phyloP scores from a whole-genome alignment of 768 basidiomycete species.

The Scleroderma bovista region DNA sequence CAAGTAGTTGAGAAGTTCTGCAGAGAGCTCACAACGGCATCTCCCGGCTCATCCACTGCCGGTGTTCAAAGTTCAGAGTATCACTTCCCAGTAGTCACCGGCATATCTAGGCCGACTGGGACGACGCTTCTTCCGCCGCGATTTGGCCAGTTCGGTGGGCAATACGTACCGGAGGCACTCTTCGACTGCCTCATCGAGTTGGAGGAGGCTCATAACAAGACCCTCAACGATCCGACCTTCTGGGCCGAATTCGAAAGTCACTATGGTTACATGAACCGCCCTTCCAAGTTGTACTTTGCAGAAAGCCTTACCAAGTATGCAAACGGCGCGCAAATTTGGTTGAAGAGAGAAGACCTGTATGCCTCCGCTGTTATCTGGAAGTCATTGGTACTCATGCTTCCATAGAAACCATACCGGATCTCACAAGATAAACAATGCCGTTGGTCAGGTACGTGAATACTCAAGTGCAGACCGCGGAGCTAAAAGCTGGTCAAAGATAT shows the following conservation, averaged over 20 bases:
- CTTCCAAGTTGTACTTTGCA: slow-evolving; percentile 87
- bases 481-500: slow-evolving; percentile 49
- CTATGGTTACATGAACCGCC: slow-evolving; percentile 93
- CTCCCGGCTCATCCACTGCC: slow-evolving; percentile 4
- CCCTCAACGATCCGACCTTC: slow-evolving; percentile 84
- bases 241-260: slow-evolving; percentile 86
- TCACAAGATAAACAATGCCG: slow-evolving; percentile 99
- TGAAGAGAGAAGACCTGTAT: slow-evolving; percentile 91
- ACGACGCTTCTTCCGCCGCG: slow-evolving; percentile 60
- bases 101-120: slow-evolving; percentile 25
- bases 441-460: slow-evolving; percentile 69
- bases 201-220: slow-evolving; percentile 84
- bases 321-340: slow-evolving; percentile 94
- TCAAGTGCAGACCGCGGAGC: slow-evolving; percentile 7
- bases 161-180: slow-evolving; percentile 96
- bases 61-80: background rate
- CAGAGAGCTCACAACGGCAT: slow-evolving; percentile 49
- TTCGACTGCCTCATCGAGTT: slow-evolving; percentile 89
- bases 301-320: slow-evolving; percentile 85
- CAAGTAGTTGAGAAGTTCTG: slow-evolving; percentile 68
- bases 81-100: slow-evolving; percentile 6
- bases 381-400: slow-evolving; percentile 1
- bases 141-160: slow-evolving; percentile 95
- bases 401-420: slow-evolving; percentile 94
- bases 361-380: slow-evolving; percentile 18